Percentiles rank a stretch among this genome's conserved stretches.
phyloP scores from a whole-genome alignment of 106 monocot genomes.

The Phalaenopsis aphrodite region DNA sequence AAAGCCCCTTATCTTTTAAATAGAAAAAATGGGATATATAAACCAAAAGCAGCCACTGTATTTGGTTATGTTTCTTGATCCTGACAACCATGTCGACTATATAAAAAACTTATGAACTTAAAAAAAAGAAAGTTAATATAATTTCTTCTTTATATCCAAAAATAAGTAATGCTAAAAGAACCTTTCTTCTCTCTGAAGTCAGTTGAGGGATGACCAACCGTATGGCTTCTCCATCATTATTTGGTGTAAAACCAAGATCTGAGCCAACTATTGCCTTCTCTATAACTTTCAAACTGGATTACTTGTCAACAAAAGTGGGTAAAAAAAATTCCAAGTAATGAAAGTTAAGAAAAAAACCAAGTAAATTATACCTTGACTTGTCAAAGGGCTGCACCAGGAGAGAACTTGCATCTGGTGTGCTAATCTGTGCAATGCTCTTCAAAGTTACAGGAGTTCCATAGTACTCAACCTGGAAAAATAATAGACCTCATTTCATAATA shows the following conservation, averaged over 20 bases:
- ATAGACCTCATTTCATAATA: background rate
- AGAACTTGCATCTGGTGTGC: constrained; percentile 80
- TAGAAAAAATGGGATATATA: background rate
- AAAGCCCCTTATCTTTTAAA: background rate
- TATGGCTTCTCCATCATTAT: constrained; percentile 90
- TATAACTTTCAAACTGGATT: constrained; percentile 72
- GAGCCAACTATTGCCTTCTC: constrained; percentile 90
- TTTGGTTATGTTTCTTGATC: background rate
- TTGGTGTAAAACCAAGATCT: constrained; percentile 83
- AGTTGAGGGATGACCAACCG: constrained; percentile 69
- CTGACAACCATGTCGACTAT: background rate
- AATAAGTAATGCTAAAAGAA: constrained; percentile 11
- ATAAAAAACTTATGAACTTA: background rate
- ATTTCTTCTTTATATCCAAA: background rate
- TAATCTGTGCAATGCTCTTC: constrained; percentile 95
- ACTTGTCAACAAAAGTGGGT: background rate
- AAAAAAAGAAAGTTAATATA: background rate
- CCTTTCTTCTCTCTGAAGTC: constrained; percentile 97
- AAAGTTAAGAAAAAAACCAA: background rate
- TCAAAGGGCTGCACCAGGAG: constrained; percentile 92
- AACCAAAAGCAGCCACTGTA: background rate
- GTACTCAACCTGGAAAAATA: constrained; percentile 74
- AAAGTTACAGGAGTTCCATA: constrained; percentile 90
- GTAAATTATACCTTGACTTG: constrained; percentile 63
- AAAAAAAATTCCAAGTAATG: background rate